Conservation (phyloP, 345 rosid genomes). For the Citrus unshiu region DNA sequence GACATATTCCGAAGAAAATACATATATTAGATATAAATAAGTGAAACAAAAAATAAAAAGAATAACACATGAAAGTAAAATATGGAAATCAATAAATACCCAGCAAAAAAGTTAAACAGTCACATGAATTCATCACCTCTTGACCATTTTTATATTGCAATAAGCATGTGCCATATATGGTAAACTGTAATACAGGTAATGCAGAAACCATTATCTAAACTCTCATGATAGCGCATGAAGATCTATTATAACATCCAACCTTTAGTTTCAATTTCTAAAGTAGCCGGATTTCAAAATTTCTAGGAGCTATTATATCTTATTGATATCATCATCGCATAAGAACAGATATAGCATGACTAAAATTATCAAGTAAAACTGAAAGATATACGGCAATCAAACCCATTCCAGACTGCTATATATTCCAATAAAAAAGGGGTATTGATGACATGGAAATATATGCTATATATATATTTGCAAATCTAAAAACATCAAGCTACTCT, state of each 20-base stretch:
- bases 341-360: not conserved
- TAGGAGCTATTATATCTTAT: not conserved
- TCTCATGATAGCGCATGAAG: not conserved
- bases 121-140: not conserved
- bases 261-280: not conserved
- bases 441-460: not conserved
- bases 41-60: not conserved
- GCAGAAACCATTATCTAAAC: not conserved
- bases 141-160: not conserved
- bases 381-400: not conserved
- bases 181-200: not conserved
- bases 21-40: not conserved
- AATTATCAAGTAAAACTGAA: not conserved
- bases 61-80: not conserved
- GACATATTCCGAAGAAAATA: not conserved
- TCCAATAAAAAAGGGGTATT: not conserved
- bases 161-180: not conserved
- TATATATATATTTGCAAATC: not conserved
- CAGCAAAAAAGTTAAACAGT: not conserved
- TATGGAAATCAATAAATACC: not conserved
- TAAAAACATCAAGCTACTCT: not conserved
- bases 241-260: not conserved
- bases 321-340: not conserved
- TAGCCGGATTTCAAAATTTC: not conserved
- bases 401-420: not conserved